Base-by-base conservation (phyloP, 345 rosid genomes). In the Acer negundo region DNA sequence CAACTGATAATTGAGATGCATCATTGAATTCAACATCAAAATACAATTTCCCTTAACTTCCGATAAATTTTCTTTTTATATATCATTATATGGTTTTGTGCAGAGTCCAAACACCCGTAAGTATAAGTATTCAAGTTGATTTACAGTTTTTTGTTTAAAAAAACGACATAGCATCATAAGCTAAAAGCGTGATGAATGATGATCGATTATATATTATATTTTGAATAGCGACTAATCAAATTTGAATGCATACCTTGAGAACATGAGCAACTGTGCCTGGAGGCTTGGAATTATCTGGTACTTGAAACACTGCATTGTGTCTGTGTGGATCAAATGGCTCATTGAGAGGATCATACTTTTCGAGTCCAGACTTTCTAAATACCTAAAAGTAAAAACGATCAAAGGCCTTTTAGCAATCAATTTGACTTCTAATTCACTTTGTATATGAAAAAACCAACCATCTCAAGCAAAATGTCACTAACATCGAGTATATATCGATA, bases 241-340 rank as follows among this genome's bases (percentile, higher is more conserved):
- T 23, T 35, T 3, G 46, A 77, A 46, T 47, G 2, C 49, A n/a
- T 86, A 93, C 99, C 99, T 95, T 95, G 10, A 95, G 80, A 75
- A 93, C 98, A 67, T 82, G 85, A 79, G 97, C 98, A 73, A 91
- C 84, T 10, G 90, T 92, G 86, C 98, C 97, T 20, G 84, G 86
- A 35, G 98, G 97, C 89, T 91, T 95, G 38, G 97, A 89, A 79
- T 87, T 81, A 86, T 95, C 98, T 11, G 94, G 90, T 73, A 89
- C 84, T 84, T 90, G 89, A 82, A 89, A 96, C 23, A 86, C 87
- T 71, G 98, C 97, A 86, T 92, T 87, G 80, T 94, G 98, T 84
- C 89, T 86, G 70, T 94, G 87, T 47, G 98, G 98, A 92, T 94
- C 94, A 85, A 96, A 94, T 62, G 90, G 94, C 80, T 96, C 95